phyloP scores from a whole-genome alignment of 768 basidiomycete genomes.

The Steccherinum ochraceum region DNA sequence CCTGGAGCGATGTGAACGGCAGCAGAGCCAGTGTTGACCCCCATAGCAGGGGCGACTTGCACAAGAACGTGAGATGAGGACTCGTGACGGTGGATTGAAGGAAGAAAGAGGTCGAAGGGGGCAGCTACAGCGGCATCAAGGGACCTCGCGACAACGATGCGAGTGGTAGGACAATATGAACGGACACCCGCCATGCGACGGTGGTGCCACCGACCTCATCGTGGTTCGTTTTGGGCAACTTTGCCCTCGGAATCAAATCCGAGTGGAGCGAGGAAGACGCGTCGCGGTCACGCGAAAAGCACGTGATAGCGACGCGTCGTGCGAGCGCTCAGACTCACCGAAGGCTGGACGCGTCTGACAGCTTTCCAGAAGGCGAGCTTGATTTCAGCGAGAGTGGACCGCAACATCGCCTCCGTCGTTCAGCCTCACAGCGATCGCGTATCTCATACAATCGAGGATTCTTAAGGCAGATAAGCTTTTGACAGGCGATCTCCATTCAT shows the following conservation, averaged over 20 bases:
- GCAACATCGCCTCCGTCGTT: background rate
- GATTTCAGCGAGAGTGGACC: background rate
- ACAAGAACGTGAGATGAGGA: no score
- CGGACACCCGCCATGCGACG: no score
- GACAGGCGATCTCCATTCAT: background rate
- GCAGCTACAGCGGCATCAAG: background rate
- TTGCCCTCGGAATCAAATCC: background rate
- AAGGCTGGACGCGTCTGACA: background rate
- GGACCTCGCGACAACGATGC: background rate
- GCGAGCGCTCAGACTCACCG: no score
- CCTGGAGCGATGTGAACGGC: conserved; percentile 50
- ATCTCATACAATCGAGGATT: background rate
- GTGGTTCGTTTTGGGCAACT: background rate
- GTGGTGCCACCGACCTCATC: background rate
- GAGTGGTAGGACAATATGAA: background rate
- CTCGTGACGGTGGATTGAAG: background rate
- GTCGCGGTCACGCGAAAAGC: background rate
- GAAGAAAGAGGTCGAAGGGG: background rate
- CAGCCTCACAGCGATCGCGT: no score
- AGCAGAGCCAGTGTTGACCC: conserved; percentile 47
- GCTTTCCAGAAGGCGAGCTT: background rate
- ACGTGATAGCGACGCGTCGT: background rate
- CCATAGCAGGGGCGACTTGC: conserved; percentile 28
- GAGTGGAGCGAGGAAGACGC: background rate
- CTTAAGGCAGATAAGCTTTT: background rate